A percentile compares a stretch with the other conserved stretches of the same genome.
phyloP scores from a whole-genome alignment of 176 grass and related monocot species.

The Secale cereale region DNA sequence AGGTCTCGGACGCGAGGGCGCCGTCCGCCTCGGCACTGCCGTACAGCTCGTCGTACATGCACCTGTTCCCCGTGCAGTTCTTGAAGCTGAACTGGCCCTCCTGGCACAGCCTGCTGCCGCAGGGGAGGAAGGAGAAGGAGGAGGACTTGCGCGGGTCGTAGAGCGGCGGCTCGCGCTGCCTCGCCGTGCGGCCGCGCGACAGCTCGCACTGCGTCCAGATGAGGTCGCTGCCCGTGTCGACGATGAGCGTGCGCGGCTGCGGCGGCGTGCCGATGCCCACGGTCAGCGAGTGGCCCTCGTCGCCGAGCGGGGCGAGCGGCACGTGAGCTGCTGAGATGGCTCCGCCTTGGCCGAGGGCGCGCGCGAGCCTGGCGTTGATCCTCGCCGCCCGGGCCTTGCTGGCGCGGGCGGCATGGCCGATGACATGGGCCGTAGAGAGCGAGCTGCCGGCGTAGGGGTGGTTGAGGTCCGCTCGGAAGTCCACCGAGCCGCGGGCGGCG shows the following conservation, averaged over 20 bases:
- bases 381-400: conserved; percentile 22
- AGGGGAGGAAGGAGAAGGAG: conserved; percentile 41
- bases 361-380: conserved; percentile 2
- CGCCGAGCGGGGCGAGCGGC: conserved; percentile 1
- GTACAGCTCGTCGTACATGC: conserved; percentile 44
- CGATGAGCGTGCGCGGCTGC: conserved; percentile 28
- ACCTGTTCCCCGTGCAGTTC: conserved; percentile 32
- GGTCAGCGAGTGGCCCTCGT: conserved; percentile 7
- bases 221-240: conserved; percentile 16
- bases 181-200: neutral
- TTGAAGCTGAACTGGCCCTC: conserved; percentile 17
- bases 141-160: conserved; percentile 43
- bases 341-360: neutral
- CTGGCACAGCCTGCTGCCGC: conserved; percentile 43
- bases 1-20: conserved; percentile 40
- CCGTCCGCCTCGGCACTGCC: conserved; percentile 30
- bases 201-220: conserved; percentile 64
- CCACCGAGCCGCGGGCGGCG: neutral
- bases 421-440: neutral
- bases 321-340: conserved; percentile 1
- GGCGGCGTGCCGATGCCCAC: conserved; percentile 54
- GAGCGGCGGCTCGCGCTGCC: conserved; percentile 16
- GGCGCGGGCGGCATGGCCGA: conserved; percentile 17
- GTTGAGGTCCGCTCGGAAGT: neutral
- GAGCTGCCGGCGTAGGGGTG: conserved; percentile 17